These are phyloP conservation scores for Avena insularis DNA, from an alignment of 176 grass and related monocot genomes.

Conservation along the genomic window DNA sequence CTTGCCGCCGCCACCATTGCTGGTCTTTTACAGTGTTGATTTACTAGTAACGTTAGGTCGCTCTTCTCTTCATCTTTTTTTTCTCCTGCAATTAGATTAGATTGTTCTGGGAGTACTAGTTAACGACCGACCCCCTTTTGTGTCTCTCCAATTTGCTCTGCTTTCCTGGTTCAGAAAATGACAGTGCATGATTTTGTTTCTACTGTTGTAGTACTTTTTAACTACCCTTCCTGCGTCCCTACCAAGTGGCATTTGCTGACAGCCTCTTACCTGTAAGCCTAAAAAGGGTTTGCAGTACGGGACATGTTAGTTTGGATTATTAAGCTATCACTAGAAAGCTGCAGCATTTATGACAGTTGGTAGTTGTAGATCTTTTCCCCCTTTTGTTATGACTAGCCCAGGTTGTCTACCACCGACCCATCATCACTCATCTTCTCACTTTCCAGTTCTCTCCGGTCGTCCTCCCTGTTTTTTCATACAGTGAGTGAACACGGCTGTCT, in stretches of 20 bases:
- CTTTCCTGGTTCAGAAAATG: conserved; percentile 18
- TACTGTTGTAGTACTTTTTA: background rate
- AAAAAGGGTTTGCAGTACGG: conserved; percentile 23
- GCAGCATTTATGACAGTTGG: conserved; percentile 41
- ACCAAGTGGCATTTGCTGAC: conserved; percentile 31
- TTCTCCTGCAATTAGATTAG: background rate
- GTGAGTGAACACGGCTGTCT: background rate
- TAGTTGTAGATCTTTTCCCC: conserved; percentile 38
- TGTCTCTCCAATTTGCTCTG: background rate
- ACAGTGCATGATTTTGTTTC: background rate
- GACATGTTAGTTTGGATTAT: conserved; percentile 34
- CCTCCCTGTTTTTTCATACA: background rate
- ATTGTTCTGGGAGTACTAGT: background rate
- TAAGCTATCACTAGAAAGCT: conserved; percentile 39
- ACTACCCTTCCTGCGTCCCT: background rate
- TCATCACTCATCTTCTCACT: background rate
- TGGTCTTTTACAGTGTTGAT: conserved; percentile 14
- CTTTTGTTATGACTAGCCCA: conserved; percentile 38
- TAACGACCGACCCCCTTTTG: background rate
- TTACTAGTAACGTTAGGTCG: conserved; percentile 5
- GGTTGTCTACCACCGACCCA: conserved; percentile 29
- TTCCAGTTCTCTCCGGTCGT: background rate
- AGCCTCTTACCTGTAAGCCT: background rate
- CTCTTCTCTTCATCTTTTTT: too few relatives aligned
- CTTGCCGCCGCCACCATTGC: conserved; percentile 39